Conservation (phyloP, 2,329 filamentous ascomycete genomes). For the Lachnellula cervina region DNA sequence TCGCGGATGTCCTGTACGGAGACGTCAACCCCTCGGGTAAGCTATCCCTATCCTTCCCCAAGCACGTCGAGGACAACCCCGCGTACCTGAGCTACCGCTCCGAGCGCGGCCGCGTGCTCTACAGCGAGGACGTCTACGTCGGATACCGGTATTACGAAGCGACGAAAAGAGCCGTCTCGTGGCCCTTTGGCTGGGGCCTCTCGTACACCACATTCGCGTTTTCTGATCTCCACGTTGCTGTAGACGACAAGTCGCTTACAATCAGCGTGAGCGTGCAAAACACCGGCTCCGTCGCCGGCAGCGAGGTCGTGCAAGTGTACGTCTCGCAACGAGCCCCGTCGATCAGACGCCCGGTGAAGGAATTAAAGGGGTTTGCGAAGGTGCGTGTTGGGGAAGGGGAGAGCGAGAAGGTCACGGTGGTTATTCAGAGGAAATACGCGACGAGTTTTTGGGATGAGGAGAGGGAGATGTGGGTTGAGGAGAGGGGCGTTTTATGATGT, state of each 20-base stretch:
- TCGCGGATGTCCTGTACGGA: conserved; percentile 73
- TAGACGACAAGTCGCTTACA: conserved; percentile 41
- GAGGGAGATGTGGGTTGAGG: conserved; percentile 57
- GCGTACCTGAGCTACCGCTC: conserved; percentile 68
- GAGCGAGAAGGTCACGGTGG: conserved; percentile 48
- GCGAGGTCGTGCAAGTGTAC: conserved; percentile 54
- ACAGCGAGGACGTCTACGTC: conserved; percentile 74
- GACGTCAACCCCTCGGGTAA: conserved; percentile 70
- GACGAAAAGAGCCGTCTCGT: conserved; percentile 55
- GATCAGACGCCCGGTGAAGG: conserved; percentile 52
- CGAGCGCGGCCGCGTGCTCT: conserved; percentile 66
- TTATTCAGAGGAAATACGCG: conserved; percentile 55
- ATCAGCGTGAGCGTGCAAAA: conserved; percentile 54
- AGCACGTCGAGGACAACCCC: conserved; percentile 62
- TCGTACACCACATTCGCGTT: conserved; percentile 67
- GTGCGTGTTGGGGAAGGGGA: conserved; percentile 54
- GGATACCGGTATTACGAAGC: conserved; percentile 78
- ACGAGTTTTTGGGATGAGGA: conserved; percentile 42
- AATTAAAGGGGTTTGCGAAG: conserved; percentile 62
- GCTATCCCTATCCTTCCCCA: conserved; percentile 67
- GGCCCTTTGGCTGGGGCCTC: conserved; percentile 73
- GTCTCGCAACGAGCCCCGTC: conserved; percentile 46
- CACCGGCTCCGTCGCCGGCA: conserved; percentile 47
- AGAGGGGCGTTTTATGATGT: conserved; percentile 60
- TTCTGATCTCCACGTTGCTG: conserved; percentile 43